Conservation (phyloP, 768 basidiomycete species). For the Scleroderma bovista region DNA sequence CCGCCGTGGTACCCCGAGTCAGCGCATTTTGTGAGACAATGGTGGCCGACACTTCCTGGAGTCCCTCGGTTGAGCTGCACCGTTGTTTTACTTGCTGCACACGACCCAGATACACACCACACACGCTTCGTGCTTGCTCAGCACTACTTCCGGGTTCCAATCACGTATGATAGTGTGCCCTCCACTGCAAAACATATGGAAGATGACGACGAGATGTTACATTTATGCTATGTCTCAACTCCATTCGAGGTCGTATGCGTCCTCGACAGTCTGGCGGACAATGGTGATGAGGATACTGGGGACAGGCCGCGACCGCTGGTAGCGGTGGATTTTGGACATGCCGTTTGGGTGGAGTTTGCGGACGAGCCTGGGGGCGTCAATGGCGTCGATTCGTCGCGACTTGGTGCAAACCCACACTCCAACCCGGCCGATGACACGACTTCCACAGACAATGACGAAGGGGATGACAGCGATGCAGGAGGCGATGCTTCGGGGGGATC, state of each 20-base stretch:
- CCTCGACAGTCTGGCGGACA: conserved; percentile 34
- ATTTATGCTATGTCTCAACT: conserved; percentile 63
- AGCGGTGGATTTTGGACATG: conserved; percentile 86
- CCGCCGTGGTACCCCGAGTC: conserved; percentile 69
- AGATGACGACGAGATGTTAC: conserved; percentile 52
- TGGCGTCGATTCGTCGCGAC: conserved; percentile 24
- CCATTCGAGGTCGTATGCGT: conserved; percentile 72
- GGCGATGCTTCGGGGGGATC: conserved; percentile 3
- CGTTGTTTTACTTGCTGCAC: conserved; percentile 59
- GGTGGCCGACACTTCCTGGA: conserved; percentile 67
- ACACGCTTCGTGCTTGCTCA: conserved; percentile 65
- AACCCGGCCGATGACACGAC: conserved; percentile 9
- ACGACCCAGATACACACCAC: conserved; percentile 54
- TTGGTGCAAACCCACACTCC: no score
- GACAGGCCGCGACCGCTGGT: conserved; percentile 63
- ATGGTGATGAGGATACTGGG: conserved; percentile 27
- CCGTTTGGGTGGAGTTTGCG: conserved; percentile 72
- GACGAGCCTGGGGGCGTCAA: conserved; percentile 27
- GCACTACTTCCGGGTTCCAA: conserved; percentile 70
- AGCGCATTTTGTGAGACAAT: conserved; percentile 74
- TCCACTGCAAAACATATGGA: conserved; percentile 8
- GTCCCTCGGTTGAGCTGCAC: conserved; percentile 69
- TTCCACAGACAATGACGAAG: conserved; percentile 25
- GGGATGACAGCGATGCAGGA: conserved; percentile 16
- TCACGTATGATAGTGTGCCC: conserved; percentile 24